Percentiles rank a stretch among this genome's conserved stretches.
phyloP scores from a whole-genome alignment of 768 basidiomycete genomes.

The Pleurotus djamor region DNA sequence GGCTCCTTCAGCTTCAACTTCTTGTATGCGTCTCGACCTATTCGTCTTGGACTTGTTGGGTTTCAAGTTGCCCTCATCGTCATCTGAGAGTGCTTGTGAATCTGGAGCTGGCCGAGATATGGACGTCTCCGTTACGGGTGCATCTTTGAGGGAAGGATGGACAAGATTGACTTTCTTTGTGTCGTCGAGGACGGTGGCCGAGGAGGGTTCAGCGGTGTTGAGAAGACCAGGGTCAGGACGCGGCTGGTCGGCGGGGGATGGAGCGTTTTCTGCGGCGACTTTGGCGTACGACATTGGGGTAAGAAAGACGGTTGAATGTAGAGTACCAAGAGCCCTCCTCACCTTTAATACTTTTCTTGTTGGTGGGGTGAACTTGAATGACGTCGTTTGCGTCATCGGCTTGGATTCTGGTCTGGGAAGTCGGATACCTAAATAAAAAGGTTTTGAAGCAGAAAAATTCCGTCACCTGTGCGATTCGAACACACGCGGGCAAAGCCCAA shows the following conservation, averaged over 20 bases:
- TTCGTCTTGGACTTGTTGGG: neutral
- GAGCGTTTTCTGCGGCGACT: slow-evolving; percentile 58
- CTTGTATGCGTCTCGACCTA: neutral
- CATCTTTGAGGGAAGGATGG: slow-evolving; percentile 42
- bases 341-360: too few relatives aligned
- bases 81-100: slow-evolving; percentile 18
- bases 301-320: neutral
- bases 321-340: neutral
- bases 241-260: slow-evolving; percentile 51
- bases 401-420: too few relatives aligned
- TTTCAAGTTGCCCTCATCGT: neutral
- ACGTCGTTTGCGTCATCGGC: slow-evolving; percentile 9
- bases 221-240: slow-evolving; percentile 64
- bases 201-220: slow-evolving; percentile 42
- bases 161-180: slow-evolving; percentile 57
- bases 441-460: neutral
- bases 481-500: slow-evolving; percentile 23
- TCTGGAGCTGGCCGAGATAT: neutral
- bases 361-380: neutral
- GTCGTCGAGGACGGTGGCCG: slow-evolving; percentile 40
- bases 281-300: slow-evolving; percentile 71
- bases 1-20: slow-evolving; percentile 43
- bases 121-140: slow-evolving; percentile 27
- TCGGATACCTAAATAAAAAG: too few relatives aligned
- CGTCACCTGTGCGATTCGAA: slow-evolving; percentile 27